Percentiles rank a stretch among this genome's conserved stretches.
Conservation (phyloP, 2,329 filamentous ascomycete species). For the Penicillium aurantiogriseum region DNA sequence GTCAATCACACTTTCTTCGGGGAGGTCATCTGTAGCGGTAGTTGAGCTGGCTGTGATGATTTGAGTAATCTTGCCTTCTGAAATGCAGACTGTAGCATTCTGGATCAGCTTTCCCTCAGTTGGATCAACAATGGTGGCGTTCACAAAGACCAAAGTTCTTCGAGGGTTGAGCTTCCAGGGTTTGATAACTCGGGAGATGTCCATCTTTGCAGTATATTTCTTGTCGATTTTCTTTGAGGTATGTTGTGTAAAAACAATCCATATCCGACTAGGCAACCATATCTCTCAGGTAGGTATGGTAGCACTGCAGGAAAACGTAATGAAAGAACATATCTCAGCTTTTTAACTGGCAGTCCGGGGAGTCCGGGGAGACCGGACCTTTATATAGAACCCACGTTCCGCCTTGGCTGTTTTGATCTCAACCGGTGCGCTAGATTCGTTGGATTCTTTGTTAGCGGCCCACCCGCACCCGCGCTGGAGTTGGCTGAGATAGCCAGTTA, state of each 20-base stretch:
- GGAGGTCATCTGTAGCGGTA: background rate
- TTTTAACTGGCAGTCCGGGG: background rate
- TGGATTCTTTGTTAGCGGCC: background rate
- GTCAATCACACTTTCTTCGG: slow-evolving; percentile 32
- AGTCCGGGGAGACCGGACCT: background rate
- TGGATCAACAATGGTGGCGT: slow-evolving; percentile 22
- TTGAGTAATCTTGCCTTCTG: slow-evolving; percentile 14
- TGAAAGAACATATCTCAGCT: background rate
- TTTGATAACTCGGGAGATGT: slow-evolving; percentile 17
- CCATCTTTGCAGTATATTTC: slow-evolving; percentile 9
- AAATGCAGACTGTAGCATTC: slow-evolving; percentile 17
- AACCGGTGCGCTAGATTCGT: background rate
- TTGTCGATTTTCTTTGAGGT: too few species aligned
- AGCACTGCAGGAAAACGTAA: background rate
- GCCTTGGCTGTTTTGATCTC: background rate
- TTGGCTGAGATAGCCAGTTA: slow-evolving; percentile 1
- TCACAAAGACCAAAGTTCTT: slow-evolving; percentile 10
- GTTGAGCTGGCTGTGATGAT: slow-evolving; percentile 3
- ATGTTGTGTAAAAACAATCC: background rate
- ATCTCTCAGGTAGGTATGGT: background rate
- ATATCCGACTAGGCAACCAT: background rate
- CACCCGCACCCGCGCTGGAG: background rate
- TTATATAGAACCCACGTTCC: background rate
- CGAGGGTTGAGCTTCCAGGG: slow-evolving; percentile 20
- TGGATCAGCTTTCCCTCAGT: slow-evolving; percentile 13